These are phyloP conservation scores for Acorus gramineus DNA, from an alignment of 106 monocot species.

Conservation along the genomic window DNA sequence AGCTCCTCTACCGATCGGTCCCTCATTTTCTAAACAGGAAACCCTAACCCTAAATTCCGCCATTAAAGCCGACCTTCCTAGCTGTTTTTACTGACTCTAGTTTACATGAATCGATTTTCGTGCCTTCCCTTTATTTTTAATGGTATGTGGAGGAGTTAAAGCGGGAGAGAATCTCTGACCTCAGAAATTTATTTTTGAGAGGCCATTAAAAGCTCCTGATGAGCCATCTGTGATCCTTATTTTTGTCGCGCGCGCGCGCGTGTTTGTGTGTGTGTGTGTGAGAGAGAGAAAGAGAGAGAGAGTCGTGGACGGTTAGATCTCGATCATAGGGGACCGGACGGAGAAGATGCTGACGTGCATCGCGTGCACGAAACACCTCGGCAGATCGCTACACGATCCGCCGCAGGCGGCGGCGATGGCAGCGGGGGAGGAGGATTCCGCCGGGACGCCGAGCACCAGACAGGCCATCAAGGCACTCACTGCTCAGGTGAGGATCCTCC, in stretches of 20 bases:
- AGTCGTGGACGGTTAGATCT: too few relatives aligned
- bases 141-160: background rate
- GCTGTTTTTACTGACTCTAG: too few relatives aligned
- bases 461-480: slow-evolving; percentile 65
- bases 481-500: slow-evolving; percentile 33
- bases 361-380: slow-evolving; percentile 65
- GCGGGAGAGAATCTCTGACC: background rate
- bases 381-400: slow-evolving; percentile 28
- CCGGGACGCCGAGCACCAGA: slow-evolving; percentile 47
- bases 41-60: too few relatives aligned
- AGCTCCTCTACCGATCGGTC: too few relatives aligned
- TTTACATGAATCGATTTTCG: too few relatives aligned
- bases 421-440: background rate
- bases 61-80: too few relatives aligned
- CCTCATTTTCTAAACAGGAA: too few relatives aligned
- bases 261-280: too few relatives aligned
- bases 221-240: background rate
- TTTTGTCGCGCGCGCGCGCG: background rate
- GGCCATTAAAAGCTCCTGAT: background rate
- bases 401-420: slow-evolving; percentile 24
- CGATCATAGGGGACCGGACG: background rate
- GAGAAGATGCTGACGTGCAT: slow-evolving; percentile 79
- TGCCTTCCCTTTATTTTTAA: too few relatives aligned
- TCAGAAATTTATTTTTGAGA: background rate
- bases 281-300: too few relatives aligned